Evolutionary conservation across 768 basidiomycete species (phyloP).

Genomic region (Pulveroboletus sp.): DNA sequence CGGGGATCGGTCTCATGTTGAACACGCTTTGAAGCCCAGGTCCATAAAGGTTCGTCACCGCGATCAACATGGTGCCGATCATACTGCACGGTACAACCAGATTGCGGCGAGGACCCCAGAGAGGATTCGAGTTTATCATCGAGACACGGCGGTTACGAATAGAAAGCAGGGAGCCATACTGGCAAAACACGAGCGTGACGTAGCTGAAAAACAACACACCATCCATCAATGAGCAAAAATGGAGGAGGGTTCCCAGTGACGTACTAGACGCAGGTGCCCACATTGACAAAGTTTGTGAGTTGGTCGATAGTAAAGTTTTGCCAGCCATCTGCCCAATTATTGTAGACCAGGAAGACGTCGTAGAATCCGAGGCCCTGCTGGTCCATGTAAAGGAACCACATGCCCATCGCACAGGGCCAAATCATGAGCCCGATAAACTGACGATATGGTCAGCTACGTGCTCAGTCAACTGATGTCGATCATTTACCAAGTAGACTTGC

Average conservation of each 20-base stretch:
- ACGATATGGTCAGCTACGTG: conserved; percentile 1
- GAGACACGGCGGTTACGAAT: conserved; percentile 43
- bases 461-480: not conserved
- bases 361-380: conserved; percentile 35
- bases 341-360: conserved; percentile 40
- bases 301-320: conserved; percentile 33
- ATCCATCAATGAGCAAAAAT: not conserved
- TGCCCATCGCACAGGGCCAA: conserved; percentile 43
- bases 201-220: conserved; percentile 28
- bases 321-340: conserved; percentile 36
- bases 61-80: conserved; percentile 39
- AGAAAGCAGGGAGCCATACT: conserved; percentile 39
- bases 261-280: conserved; percentile 42
- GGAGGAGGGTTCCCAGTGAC: conserved; percentile 13
- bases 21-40: conserved; percentile 42
- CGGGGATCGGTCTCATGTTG: conserved; percentile 38
- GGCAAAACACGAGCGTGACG: conserved; percentile 44
- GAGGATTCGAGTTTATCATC: conserved; percentile 38
- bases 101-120: conserved; percentile 46
- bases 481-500: conserved; percentile 43
- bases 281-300: conserved; percentile 33
- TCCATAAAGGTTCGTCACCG: conserved; percentile 41
- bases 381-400: conserved; percentile 38
- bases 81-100: conserved; percentile 35
- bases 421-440: conserved; percentile 43